These are phyloP conservation scores for Fusarium guadeloupense DNA, from an alignment of 2,329 filamentous ascomycete genomes.

Conservation along the genomic window DNA sequence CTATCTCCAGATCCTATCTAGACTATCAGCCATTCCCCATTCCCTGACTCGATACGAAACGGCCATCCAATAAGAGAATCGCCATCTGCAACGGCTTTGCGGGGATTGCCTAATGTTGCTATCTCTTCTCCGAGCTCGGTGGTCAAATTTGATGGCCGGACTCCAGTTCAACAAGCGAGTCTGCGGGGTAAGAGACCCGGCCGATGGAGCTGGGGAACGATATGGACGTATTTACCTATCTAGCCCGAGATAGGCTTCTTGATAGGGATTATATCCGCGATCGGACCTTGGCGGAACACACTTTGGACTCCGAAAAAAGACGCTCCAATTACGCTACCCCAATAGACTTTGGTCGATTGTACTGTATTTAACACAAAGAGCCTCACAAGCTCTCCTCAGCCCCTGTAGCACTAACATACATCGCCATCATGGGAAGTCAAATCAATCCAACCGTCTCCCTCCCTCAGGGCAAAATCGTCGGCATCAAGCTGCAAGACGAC, in stretches of 20 bases:
- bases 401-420: background rate
- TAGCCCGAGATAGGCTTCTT: background rate
- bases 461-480: conserved; percentile 37
- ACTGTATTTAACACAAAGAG: background rate
- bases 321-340: background rate
- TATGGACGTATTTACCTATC: background rate
- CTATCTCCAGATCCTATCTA: conserved; percentile 9
- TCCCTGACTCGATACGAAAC: background rate
- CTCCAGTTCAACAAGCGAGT: background rate
- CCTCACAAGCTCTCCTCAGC: background rate
- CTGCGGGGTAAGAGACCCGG: conserved; percentile 19
- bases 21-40: background rate
- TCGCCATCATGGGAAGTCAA: conserved; percentile 27
- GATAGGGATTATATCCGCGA: background rate
- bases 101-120: background rate
- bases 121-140: conserved; percentile 14
- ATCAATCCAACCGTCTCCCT: conserved; percentile 20
- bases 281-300: conserved; percentile 16
- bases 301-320: conserved; percentile 21
- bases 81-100: background rate
- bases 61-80: background rate
- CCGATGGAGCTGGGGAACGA: background rate
- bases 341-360: background rate
- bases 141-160: conserved; percentile 17
- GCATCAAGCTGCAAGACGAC: conserved; percentile 24